phyloP scores from a whole-genome alignment of 345 rosid species.

The Syzygium grande region DNA sequence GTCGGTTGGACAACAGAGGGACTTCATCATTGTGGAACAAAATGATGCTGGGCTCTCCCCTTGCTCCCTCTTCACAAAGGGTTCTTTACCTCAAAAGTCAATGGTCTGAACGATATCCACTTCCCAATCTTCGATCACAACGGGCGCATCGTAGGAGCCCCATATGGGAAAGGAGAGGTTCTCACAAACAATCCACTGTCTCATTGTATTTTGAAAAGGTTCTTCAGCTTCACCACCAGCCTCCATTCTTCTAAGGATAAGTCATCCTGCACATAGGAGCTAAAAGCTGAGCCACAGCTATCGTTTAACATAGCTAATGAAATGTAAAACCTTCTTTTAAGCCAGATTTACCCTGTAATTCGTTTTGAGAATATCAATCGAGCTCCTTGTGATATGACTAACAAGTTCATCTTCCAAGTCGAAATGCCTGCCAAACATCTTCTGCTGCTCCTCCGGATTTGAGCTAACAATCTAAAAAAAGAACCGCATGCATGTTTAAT shows the following conservation, averaged over 20 bases:
- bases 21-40: not conserved
- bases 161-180: not conserved
- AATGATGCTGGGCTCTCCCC: not conserved
- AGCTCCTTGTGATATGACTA: constrained; percentile 75
- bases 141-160: not conserved
- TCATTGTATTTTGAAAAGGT: constrained; percentile 59
- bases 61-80: not conserved
- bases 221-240: constrained; percentile 73
- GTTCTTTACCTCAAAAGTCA: not conserved
- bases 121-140: not conserved
- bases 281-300: not conserved
- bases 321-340: not conserved
- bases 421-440: constrained; percentile 88
- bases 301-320: not conserved
- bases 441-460: constrained; percentile 79
- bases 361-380: constrained; percentile 75
- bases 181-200: not conserved
- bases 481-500: not conserved
- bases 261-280: constrained; percentile 48
- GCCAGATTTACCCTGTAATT: constrained; percentile 53
- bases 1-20: not conserved
- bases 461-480: constrained; percentile 51
- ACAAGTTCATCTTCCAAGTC: constrained; percentile 82
- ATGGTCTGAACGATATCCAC: not conserved
- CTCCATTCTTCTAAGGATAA: constrained; percentile 63